Percentiles rank a stretch among this genome's conserved stretches.
Evolutionary conservation across 805 yeast species (phyloP).

Genomic region (Wickerhamiella nectarea): DNA sequence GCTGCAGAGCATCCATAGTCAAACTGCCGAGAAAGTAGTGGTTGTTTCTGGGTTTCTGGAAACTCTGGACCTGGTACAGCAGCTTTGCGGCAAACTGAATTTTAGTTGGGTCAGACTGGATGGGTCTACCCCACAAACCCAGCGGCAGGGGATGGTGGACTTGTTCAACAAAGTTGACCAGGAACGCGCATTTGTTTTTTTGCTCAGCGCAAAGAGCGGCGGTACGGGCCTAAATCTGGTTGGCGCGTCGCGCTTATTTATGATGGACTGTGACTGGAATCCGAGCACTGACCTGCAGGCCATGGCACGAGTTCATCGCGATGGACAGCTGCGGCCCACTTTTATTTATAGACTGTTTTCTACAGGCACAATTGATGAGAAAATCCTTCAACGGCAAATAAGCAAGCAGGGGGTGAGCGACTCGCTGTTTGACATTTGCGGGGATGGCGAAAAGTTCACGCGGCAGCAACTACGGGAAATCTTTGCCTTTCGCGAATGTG

Average conservation of each 20-base stretch:
- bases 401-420: conserved; percentile 70
- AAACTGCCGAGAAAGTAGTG: conserved; percentile 59
- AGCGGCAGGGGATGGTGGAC: conserved; percentile 52
- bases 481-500: conserved; percentile 42
- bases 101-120: conserved; percentile 54
- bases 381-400: conserved; percentile 81
- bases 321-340: conserved; percentile 74
- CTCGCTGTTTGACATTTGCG: conserved; percentile 39
- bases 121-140: conserved; percentile 63
- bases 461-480: conserved; percentile 56
- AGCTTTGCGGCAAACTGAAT: conserved; percentile 35
- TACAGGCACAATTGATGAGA: conserved; percentile 79
- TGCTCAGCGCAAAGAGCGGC: conserved; percentile 82
- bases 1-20: conserved; percentile 34
- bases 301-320: conserved; percentile 89
- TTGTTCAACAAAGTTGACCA: conserved; percentile 43
- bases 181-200: conserved; percentile 41
- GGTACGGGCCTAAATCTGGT: conserved; percentile 83
- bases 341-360: conserved; percentile 71
- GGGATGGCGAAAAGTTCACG: conserved; percentile 45
- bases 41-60: conserved; percentile 79
- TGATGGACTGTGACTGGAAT: conserved; percentile 95
- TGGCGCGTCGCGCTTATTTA: conserved; percentile 75
- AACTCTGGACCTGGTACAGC: conserved; percentile 65
- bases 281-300: conserved; percentile 89